These are phyloP conservation scores for Lignosus rhinocerotis DNA, from an alignment of 1,284 basidiomycete species.

Conservation along the genomic window DNA sequence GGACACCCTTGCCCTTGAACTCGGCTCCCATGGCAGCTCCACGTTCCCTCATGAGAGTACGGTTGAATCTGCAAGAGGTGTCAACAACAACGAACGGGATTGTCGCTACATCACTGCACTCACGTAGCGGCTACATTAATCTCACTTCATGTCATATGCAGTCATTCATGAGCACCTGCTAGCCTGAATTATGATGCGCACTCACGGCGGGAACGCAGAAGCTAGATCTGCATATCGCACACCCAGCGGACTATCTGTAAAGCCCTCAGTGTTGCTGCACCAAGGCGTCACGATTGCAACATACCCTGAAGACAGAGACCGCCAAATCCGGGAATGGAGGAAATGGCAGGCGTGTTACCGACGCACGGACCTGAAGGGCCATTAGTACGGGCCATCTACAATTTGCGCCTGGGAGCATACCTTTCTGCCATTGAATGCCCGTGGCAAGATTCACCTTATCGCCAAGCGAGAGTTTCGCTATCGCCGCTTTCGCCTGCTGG, in stretches of 20 bases:
- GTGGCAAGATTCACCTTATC: constrained; percentile 62
- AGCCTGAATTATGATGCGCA: not conserved
- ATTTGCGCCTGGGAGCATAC: constrained; percentile 2
- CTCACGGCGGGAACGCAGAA: constrained; percentile 70
- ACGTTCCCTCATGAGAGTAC: constrained; percentile 62
- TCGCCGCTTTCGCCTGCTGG: constrained; percentile 45
- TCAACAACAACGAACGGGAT: not conserved
- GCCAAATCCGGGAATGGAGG: constrained; percentile 56
- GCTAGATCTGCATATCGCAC: constrained; percentile 63
- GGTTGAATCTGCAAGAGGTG: constrained; percentile 52
- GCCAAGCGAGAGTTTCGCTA: constrained; percentile 48
- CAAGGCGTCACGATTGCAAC: not conserved
- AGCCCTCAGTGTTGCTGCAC: not conserved
- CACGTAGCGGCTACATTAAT: constrained; percentile 73
- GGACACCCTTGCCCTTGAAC: constrained; percentile 66
- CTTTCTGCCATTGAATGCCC: constrained; percentile 37
- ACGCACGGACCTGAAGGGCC: constrained; percentile 53
- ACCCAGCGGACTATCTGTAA: constrained; percentile 55
- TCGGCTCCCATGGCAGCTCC: constrained; percentile 69
- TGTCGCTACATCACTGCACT: constrained; percentile 19
- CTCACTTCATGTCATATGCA: constrained; percentile 37
- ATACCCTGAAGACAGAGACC: constrained; percentile 70
- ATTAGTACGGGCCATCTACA: not conserved
- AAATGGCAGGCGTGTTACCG: constrained; percentile 66
- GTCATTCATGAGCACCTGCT: not conserved